Base-by-base conservation (phyloP, 2,329 filamentous ascomycete species). In the Fusarium brachygibbosum region DNA sequence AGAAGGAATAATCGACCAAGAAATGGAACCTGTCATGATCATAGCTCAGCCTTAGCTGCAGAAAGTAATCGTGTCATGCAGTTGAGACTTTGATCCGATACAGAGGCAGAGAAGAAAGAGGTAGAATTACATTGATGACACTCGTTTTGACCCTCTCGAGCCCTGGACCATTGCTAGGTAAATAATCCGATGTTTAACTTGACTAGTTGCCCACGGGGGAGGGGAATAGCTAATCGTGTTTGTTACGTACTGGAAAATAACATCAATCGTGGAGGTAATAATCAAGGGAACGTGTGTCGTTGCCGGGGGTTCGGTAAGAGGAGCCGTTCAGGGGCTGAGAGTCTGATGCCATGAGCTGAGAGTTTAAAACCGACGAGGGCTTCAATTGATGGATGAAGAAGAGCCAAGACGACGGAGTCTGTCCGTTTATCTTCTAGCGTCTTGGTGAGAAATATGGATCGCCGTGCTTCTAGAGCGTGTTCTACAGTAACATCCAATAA, bases 381-480 rank as follows among this genome's bases (percentile, higher is more conserved):
- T 44, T 44, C 32, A 38, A 44, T 19, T 25, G 16, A 6, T 19
- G 17, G n/a, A n/a, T n/a, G n/a, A 29, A 14, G 8, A 41, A 17
- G 8, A 19, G 42, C 58, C 58, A 62, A 62, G 56, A 54, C 40
- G 55, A 62, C 64, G 46, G 63, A 67, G 58, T 19, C 31, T 42
- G 40, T 62, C 66, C 60, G 61, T 69, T 69, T 69, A 28, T 45
- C 29, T 56, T 61, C 52, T 69, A 70, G 66, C 66, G 66, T 28
- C 38, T n/a, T 37, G 19, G 32, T 29, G 44, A 29, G 29, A 69
- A 70, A 70, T 70, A 70, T 68, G 63, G 67, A 70, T 51, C 58
- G 7, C 28, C 28, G 28, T n/a, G n/a, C n/a, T n/a, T n/a, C n/a
- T n/a, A n/a, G 28, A 28, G 28, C 6, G 28, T 6, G 9, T 28